These are phyloP conservation scores for Ambrosia hybrid DNA, from an alignment of 140 eudicot genomes.

Conservation along the genomic window DNA sequence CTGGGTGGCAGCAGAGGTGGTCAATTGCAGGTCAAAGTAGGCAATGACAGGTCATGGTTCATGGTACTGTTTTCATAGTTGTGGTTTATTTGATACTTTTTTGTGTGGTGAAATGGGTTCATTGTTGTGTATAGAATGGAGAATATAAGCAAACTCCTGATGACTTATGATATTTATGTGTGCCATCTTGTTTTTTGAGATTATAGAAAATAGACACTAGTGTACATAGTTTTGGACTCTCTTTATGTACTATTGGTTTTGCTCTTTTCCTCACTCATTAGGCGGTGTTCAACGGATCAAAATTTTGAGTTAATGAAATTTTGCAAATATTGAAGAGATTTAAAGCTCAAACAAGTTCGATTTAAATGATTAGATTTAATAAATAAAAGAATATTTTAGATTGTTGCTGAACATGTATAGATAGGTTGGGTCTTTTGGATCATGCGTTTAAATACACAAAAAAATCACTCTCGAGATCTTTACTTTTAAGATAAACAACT, in stretches of 20 bases:
- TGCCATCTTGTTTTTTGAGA: slow-evolving; percentile 12
- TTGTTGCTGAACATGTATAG: no score
- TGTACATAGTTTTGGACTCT: slow-evolving; percentile 25
- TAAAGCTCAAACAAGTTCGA: no score
- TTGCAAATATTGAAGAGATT: neutral
- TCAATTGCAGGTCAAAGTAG: slow-evolving; percentile 27
- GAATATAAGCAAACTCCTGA: slow-evolving; percentile 26
- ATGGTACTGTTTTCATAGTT: slow-evolving; percentile 23
- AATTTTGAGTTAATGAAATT: no score
- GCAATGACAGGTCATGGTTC: slow-evolving; percentile 22
- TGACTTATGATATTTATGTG: slow-evolving; percentile 29
- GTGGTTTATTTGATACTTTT: slow-evolving; percentile 18
- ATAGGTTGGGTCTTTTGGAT: no score
- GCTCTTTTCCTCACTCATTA: neutral
- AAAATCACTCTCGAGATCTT: no score
- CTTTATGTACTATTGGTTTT: neutral
- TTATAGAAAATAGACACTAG: slow-evolving; percentile 10
- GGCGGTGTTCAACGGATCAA: neutral
- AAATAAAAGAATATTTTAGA: no score
- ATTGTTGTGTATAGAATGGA: slow-evolving; percentile 33
- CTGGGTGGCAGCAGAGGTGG: slow-evolving; percentile 28
- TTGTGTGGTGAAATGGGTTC: slow-evolving; percentile 19
- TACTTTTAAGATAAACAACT: no score
- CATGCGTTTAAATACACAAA: no score
- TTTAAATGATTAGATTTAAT: no score